phyloP scores from a whole-genome alignment of 2,329 filamentous ascomycete species.

The Trichoderma guizhouense region DNA sequence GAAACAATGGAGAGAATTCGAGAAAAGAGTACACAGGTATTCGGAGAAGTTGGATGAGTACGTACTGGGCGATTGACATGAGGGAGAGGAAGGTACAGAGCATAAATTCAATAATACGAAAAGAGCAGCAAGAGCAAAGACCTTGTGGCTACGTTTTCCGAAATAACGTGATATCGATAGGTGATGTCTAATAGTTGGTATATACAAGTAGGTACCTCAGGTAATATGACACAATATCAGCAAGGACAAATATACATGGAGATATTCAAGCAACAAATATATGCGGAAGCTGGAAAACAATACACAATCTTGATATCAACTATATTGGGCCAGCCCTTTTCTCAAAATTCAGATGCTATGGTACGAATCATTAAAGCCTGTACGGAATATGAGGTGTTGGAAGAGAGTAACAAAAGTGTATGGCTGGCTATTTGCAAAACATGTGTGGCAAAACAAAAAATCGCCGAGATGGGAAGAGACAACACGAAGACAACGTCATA shows the following conservation, averaged over 20 bases:
- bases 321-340: constrained; percentile 8
- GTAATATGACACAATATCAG: background rate
- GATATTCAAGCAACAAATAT: background rate
- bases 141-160: background rate
- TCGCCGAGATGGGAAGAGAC: background rate
- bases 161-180: background rate
- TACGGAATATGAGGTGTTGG: background rate
- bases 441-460: background rate
- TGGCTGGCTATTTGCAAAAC: background rate
- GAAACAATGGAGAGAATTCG: background rate
- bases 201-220: background rate
- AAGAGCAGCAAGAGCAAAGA: background rate
- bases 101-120: background rate
- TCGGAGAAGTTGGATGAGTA: background rate
- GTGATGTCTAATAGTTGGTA: background rate
- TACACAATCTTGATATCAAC: background rate
- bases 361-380: background rate
- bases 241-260: background rate
- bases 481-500: constrained; percentile 8
- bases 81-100: background rate
- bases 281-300: background rate
- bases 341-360: background rate
- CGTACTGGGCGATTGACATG: background rate
- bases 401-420: background rate
- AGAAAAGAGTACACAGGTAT: background rate